phyloP scores from a whole-genome alignment of 2,329 filamentous ascomycete species.

The Orbilia javanica region DNA sequence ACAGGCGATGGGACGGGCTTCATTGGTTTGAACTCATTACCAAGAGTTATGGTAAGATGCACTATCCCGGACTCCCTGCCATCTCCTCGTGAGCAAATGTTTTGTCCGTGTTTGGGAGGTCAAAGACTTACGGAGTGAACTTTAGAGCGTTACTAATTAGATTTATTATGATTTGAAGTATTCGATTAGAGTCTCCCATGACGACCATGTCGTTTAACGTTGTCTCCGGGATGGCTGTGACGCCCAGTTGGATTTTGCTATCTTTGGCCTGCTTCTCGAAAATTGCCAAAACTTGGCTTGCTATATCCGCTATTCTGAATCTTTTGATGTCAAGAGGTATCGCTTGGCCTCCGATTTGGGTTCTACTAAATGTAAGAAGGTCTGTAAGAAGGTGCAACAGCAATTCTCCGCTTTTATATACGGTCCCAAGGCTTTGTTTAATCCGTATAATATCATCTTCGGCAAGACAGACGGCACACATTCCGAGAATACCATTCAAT shows the following conservation, averaged over 20 bases:
- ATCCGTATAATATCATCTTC: constrained; percentile 84
- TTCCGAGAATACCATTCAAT: constrained; percentile 92
- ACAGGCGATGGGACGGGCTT: constrained; percentile 28
- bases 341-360: constrained; percentile 80
- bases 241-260: constrained; percentile 78
- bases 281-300: constrained; percentile 83
- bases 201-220: constrained; percentile 83
- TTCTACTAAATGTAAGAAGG: constrained; percentile 91
- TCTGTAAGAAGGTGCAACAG: constrained; percentile 89
- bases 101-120: too few relatives aligned
- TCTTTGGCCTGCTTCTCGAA: constrained; percentile 92
- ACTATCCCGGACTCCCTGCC: constrained; percentile 38
- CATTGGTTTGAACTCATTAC: constrained; percentile 26
- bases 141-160: constrained; percentile 92
- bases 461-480: constrained; percentile 93
- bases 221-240: constrained; percentile 71
- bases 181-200: constrained; percentile 92
- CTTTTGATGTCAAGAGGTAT: constrained; percentile 85
- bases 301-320: constrained; percentile 84
- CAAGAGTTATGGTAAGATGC: constrained; percentile 43
- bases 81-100: too few relatives aligned
- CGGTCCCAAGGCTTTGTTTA: constrained; percentile 84
- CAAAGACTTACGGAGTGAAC: constrained; percentile 78
- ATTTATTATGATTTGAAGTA: constrained; percentile 91
- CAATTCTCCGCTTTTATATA: constrained; percentile 89